Evolutionary conservation across 495 filamentous ascomycete genomes (phyloP), one percentile per base, ranked within the genome.

Genomic region (Podospora bellae-mahoneyi): DNA sequence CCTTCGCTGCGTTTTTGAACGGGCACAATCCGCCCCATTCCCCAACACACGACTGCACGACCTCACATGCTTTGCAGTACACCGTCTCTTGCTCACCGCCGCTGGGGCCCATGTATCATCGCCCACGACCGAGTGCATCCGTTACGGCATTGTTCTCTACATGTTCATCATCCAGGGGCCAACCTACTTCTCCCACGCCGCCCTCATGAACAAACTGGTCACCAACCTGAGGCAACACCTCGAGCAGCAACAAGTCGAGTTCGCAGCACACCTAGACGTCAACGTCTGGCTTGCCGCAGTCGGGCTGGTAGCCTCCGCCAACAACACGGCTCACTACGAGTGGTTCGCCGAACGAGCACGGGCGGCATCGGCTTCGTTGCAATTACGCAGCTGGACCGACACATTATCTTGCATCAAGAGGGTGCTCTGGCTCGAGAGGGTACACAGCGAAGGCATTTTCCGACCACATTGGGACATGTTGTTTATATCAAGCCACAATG

Each of bases 81-180:
- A 85, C 58, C 77, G 79, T 54, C 78, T 86, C 18, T 64, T 85
- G 5, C 76, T 76, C 3, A 63, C 30, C 10, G 13, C 70, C 2
- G 34, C 34, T 19, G n/a, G 30, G 15, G 30, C 61, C 5, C 15
- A 10, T 48, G 0, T 67, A n/a, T 13, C 60, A 27, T 76, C 78
- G 34, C 68, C 78, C 0, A 68, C 76, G 5, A 78, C 80, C 0
- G 80, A 85, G 71, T 80, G 76, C 65, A 67, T 84, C 44, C 81
- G 81, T n/a, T 82, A 79, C 68, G 78, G 74, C 26, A 78, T 78
- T 13, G 70, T 81, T 4, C 69, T 84, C 4, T 84, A 82, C 73
- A 84, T 86, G 82, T 78, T 86, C 39, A 78, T 78, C 28, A 73
- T 80, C 19, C 83, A 85, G 18, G 84, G 83, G 1, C 78, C 81